Evolutionary conservation across 257 asterid genomes (phyloP).

Genomic region (Haberlea rhodopensis): DNA sequence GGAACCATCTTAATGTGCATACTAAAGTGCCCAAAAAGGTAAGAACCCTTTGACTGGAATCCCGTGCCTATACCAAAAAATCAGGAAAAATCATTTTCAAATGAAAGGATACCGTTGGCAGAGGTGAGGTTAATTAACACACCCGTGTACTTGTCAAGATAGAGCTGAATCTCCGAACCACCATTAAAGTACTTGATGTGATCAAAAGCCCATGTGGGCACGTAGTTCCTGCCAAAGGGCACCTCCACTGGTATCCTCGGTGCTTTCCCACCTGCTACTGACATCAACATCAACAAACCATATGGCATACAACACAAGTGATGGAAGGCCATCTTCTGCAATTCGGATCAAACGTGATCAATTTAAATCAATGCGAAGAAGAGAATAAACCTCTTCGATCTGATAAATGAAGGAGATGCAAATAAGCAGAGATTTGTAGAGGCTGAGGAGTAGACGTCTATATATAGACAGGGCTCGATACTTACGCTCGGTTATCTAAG

Average conservation of each 20-base stretch:
- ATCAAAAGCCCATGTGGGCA: slow-evolving; percentile 77
- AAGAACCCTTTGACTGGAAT: slow-evolving; percentile 77
- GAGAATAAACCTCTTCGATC: not conserved
- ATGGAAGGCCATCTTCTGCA: slow-evolving; percentile 30
- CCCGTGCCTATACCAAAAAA: slow-evolving; percentile 54
- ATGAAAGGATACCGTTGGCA: not conserved
- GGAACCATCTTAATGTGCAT: slow-evolving; percentile 81
- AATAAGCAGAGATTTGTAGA: slow-evolving; percentile 10
- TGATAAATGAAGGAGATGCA: not conserved
- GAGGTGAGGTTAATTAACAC: not conserved
- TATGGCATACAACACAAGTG: slow-evolving; percentile 17
- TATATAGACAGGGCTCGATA: slow-evolving; percentile 6
- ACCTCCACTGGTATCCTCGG: slow-evolving; percentile 59
- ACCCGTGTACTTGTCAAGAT: slow-evolving; percentile 73
- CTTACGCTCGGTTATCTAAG: no score
- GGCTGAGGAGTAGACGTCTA: not conserved
- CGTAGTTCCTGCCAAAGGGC: slow-evolving; percentile 69
- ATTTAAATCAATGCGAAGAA: not conserved
- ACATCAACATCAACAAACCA: slow-evolving; percentile 22
- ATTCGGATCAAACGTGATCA: slow-evolving; percentile 5
- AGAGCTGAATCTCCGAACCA: slow-evolving; percentile 70
- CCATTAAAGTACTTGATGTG: slow-evolving; percentile 70
- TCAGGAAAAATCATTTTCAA: not conserved
- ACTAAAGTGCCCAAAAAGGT: slow-evolving; percentile 73
- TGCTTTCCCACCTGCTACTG: slow-evolving; percentile 41